These are phyloP conservation scores for Phytophthora litchii DNA, from an alignment of 352 stramenopile species.

Conservation along the genomic window DNA sequence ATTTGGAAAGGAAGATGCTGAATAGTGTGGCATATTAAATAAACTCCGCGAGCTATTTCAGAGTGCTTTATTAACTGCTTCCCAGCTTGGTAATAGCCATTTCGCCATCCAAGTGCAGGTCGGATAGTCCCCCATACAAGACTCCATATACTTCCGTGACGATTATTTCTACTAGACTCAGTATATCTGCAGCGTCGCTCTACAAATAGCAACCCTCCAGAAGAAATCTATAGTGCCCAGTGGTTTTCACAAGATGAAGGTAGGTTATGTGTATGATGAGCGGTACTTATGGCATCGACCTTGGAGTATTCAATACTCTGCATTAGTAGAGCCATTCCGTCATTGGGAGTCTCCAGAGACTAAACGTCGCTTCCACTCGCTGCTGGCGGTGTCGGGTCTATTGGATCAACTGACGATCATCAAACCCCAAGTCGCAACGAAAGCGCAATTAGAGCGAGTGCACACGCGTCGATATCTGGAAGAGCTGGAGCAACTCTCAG, in stretches of 20 bases:
- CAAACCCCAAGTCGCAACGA: slow-evolving; percentile 42
- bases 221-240: too few relatives aligned
- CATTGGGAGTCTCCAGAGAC: slow-evolving; percentile 86
- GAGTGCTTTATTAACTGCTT: too few relatives aligned
- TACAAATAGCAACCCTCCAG: too few relatives aligned
- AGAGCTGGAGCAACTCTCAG: slow-evolving; percentile 57
- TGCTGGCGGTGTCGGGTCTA: slow-evolving; percentile 77
- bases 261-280: slow-evolving; percentile 85
- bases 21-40: too few relatives aligned
- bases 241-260: slow-evolving; percentile 33
- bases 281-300: slow-evolving; percentile 79
- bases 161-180: too few relatives aligned
- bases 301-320: slow-evolving; percentile 58
- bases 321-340: slow-evolving; percentile 61
- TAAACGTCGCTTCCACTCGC: slow-evolving; percentile 80
- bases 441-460: slow-evolving; percentile 54
- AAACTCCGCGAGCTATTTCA: too few relatives aligned
- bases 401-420: slow-evolving; percentile 51
- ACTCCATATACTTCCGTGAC: too few relatives aligned
- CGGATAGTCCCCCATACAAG: too few relatives aligned
- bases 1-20: too few relatives aligned
- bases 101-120: too few relatives aligned
- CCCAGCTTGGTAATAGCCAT: too few relatives aligned
- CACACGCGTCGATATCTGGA: slow-evolving; percentile 65
- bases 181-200: too few relatives aligned